phyloP scores from a whole-genome alignment of 495 filamentous ascomycete genomes.

The Xylaria grammica region DNA sequence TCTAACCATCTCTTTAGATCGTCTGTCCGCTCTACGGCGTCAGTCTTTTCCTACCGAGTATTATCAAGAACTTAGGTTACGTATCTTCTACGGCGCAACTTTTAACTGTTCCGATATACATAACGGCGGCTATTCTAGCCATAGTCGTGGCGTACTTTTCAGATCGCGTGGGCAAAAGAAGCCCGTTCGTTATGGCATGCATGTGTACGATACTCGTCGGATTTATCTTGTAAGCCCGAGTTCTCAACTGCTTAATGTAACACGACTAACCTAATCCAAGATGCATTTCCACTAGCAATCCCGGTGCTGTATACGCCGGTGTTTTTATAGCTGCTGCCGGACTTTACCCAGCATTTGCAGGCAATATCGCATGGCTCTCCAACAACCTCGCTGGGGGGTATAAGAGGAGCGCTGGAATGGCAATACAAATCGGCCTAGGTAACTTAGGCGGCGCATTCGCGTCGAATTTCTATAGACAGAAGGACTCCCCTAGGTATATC shows the following conservation, averaged over 20 bases:
- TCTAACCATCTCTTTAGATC: slow-evolving; percentile 48
- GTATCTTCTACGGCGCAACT: slow-evolving; percentile 68
- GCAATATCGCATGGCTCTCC: slow-evolving; percentile 71
- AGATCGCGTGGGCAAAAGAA: slow-evolving; percentile 64
- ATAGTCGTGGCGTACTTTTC: slow-evolving; percentile 63
- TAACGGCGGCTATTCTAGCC: slow-evolving; percentile 64
- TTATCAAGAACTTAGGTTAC: slow-evolving; percentile 62
- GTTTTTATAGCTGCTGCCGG: slow-evolving; percentile 74
- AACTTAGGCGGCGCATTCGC: slow-evolving; percentile 78
- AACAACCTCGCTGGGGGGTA: slow-evolving; percentile 75
- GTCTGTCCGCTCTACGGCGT: slow-evolving; percentile 75
- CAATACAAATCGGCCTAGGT: slow-evolving; percentile 74
- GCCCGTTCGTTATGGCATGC: slow-evolving; percentile 67
- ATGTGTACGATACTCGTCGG: slow-evolving; percentile 66
- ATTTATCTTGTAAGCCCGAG: slow-evolving; percentile 60
- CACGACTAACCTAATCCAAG: slow-evolving; percentile 40
- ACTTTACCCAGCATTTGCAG: slow-evolving; percentile 66
- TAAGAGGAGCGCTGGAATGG: slow-evolving; percentile 76
- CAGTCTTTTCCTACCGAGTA: slow-evolving; percentile 72
- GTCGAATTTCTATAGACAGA: slow-evolving; percentile 74
- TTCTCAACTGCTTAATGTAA: not conserved
- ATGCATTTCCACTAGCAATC: slow-evolving; percentile 53
- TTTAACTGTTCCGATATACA: slow-evolving; percentile 77
- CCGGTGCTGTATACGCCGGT: slow-evolving; percentile 72
- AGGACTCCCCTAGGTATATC: slow-evolving; percentile 66